These are phyloP conservation scores for Mycena sp. DNA, from an alignment of 1,284 basidiomycete genomes.

Conservation along the genomic window DNA sequence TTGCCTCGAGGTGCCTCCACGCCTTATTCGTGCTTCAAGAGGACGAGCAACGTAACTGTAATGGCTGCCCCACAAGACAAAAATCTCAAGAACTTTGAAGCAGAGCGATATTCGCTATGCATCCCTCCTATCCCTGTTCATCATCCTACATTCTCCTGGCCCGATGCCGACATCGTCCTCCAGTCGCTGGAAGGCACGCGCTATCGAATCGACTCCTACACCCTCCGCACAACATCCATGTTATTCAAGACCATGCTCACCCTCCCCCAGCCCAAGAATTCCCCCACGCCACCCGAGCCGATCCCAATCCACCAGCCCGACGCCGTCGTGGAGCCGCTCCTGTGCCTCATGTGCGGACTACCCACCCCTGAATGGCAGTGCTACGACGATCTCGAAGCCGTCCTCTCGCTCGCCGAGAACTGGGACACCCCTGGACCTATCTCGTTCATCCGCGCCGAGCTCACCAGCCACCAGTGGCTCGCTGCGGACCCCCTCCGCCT, in stretches of 20 bases:
- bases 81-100: background rate
- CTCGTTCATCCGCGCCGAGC: constrained; percentile 46
- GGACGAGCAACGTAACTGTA: constrained; percentile 14
- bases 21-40: constrained; percentile 13
- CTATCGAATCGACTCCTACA: constrained; percentile 51
- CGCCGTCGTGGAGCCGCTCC: constrained; percentile 44
- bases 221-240: constrained; percentile 50
- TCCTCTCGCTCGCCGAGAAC: constrained; percentile 52
- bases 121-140: constrained; percentile 25
- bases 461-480: constrained; percentile 46
- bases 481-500: constrained; percentile 47
- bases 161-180: constrained; percentile 50
- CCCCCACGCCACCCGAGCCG: constrained; percentile 30
- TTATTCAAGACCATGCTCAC: constrained; percentile 56
- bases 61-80: constrained; percentile 34
- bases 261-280: constrained; percentile 47
- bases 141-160: constrained; percentile 43
- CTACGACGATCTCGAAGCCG: constrained; percentile 45
- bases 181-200: constrained; percentile 50
- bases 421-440: constrained; percentile 55
- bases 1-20: constrained; percentile 19
- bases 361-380: constrained; percentile 42
- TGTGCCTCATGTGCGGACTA: constrained; percentile 48
- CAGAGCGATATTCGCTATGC: constrained; percentile 2
- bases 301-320: constrained; percentile 51